phyloP scores from a whole-genome alignment of 2,329 filamentous ascomycete species.

The Juglanconis juglandina region DNA sequence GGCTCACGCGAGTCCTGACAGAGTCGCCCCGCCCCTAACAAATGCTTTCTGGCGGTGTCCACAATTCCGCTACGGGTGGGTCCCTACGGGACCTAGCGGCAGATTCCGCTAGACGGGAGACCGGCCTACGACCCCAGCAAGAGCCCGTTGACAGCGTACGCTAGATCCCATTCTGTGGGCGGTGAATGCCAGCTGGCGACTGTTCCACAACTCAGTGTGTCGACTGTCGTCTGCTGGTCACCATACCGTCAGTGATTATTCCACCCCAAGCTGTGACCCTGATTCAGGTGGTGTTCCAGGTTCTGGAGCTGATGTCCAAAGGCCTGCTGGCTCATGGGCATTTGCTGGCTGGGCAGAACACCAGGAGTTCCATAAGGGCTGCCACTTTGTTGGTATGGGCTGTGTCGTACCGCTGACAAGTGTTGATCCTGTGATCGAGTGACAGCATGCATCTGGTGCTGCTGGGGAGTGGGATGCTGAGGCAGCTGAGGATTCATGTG shows the following conservation, averaged over 20 bases:
- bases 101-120: not conserved
- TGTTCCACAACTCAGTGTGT: constrained; percentile 1
- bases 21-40: not conserved
- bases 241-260: constrained; percentile 16
- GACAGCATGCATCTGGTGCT: not conserved
- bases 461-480: not conserved
- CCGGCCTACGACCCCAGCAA: not conserved
- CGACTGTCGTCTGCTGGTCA: constrained; percentile 9
- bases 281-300: constrained; percentile 8
- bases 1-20: not conserved
- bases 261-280: constrained; percentile 14
- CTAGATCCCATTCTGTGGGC: constrained; percentile 8
- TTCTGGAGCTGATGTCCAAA: constrained; percentile 13
- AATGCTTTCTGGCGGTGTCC: not conserved
- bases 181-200: constrained; percentile 7
- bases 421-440: constrained; percentile 2
- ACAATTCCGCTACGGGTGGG: not conserved
- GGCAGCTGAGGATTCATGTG: constrained; percentile 3
- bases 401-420: constrained; percentile 4
- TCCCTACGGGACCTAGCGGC: not conserved
- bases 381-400: constrained; percentile 5
- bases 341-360: constrained; percentile 15
- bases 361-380: not conserved
- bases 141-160: constrained; percentile 10
- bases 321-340: constrained; percentile 13